phyloP scores from a whole-genome alignment of 2,329 filamentous ascomycete species.

The Aspergillus ochraceus region DNA sequence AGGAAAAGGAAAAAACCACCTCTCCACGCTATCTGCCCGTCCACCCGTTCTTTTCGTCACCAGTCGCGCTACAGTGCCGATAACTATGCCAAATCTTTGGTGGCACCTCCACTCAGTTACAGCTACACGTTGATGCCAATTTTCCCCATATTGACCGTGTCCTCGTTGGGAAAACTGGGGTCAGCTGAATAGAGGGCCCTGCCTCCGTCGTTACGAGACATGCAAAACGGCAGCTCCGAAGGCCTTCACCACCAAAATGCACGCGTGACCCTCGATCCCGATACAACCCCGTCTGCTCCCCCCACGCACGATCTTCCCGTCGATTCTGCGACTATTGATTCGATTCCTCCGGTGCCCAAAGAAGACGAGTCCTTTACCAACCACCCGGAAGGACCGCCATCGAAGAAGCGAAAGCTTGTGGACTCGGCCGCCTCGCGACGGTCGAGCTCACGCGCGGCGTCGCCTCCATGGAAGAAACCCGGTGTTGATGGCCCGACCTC shows the following conservation, averaged over 20 bases:
- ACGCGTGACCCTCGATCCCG: constrained; percentile 33
- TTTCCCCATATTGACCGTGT: constrained; percentile 34
- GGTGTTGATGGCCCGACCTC: constrained; percentile 83
- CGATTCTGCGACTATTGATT: constrained; percentile 24
- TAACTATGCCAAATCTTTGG: constrained; percentile 47
- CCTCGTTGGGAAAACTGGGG: constrained; percentile 48
- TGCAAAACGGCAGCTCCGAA: constrained; percentile 48
- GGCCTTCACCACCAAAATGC: constrained; percentile 43
- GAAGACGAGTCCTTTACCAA: constrained; percentile 28
- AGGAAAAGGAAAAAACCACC: constrained; percentile 47
- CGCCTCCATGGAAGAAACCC: constrained; percentile 91
- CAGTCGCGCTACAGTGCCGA: constrained; percentile 43
- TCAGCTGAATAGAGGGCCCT: constrained; percentile 42
- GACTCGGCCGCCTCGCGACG: constrained; percentile 35
- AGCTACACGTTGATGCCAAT: constrained; percentile 44
- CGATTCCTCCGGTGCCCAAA: constrained; percentile 29
- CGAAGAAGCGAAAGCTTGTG: constrained; percentile 48
- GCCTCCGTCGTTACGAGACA: constrained; percentile 44
- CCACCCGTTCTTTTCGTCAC: constrained; percentile 31
- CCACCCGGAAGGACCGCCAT: constrained; percentile 40
- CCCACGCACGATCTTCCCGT: constrained; percentile 20
- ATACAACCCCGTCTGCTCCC: constrained; percentile 22
- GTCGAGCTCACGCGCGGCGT: constrained; percentile 50
- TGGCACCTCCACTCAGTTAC: constrained; percentile 30
- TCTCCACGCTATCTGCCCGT: constrained; percentile 37